Conservation (phyloP, 2,329 filamentous ascomycete species). For the Phyllosticta citribraziliensis region DNA sequence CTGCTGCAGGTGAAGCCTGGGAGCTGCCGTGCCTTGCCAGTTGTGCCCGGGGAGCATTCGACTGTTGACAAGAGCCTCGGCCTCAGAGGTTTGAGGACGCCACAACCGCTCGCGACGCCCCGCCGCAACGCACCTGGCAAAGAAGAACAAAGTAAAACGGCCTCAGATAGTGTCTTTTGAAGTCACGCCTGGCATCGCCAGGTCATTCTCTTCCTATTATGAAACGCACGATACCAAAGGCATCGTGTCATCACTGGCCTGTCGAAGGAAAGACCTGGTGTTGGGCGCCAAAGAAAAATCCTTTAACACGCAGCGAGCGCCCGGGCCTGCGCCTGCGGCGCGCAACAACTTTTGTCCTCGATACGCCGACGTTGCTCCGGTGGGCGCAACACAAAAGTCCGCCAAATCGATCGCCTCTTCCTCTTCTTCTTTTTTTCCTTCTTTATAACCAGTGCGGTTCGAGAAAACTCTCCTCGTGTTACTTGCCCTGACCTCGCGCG, state of each 20-base stretch:
- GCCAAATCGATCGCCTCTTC: not conserved
- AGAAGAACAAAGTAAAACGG: slow-evolving; percentile 11
- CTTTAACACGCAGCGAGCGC: not conserved
- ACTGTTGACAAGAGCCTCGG: too few species aligned
- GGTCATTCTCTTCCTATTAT: slow-evolving; percentile 34
- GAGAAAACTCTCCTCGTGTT: slow-evolving; percentile 68
- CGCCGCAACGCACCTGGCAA: too few species aligned
- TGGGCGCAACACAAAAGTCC: not conserved
- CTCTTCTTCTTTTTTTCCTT: slow-evolving; percentile 49
- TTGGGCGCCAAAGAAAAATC: slow-evolving; percentile 7
- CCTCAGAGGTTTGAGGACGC: too few species aligned
- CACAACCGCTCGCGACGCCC: too few species aligned
- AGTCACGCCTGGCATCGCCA: slow-evolving; percentile 24
- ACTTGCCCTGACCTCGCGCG: slow-evolving; percentile 49
- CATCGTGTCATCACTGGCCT: slow-evolving; percentile 28
- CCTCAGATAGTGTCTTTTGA: slow-evolving; percentile 26
- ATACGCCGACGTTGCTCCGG: not conserved
- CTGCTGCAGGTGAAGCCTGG: too few species aligned
- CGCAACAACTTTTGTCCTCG: not conserved
- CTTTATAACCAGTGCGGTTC: slow-evolving; percentile 51
- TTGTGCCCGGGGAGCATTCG: too few species aligned
- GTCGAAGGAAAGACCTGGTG: slow-evolving; percentile 15
- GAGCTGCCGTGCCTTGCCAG: too few species aligned
- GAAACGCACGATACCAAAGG: slow-evolving; percentile 14
- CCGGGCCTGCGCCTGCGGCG: not conserved